phyloP scores from a whole-genome alignment of 2,329 filamentous ascomycete species.

The Pyricularia sp. region DNA sequence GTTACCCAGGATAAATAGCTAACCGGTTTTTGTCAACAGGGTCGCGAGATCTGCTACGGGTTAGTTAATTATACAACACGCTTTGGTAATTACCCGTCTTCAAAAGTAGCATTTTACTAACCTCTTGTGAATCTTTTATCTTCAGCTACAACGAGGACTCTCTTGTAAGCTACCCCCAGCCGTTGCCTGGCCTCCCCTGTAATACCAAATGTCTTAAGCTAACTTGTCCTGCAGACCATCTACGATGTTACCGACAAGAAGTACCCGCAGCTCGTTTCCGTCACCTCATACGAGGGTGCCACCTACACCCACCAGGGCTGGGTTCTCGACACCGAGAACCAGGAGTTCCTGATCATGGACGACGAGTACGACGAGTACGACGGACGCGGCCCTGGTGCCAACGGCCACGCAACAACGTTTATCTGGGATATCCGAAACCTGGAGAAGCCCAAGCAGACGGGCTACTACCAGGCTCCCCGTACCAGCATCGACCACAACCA shows the following conservation, averaged over 20 bases:
- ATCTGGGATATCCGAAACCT: constrained; percentile 38
- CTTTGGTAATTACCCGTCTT: background rate
- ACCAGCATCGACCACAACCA: constrained; percentile 35
- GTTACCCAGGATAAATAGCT: background rate
- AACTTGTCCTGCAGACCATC: background rate
- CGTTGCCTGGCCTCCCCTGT: background rate
- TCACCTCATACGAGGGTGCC: constrained; percentile 46
- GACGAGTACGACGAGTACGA: constrained; percentile 42
- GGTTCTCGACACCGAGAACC: constrained; percentile 33
- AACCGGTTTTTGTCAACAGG: background rate
- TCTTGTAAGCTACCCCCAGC: constrained; percentile 15
- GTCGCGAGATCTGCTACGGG: background rate
- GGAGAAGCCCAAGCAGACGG: constrained; percentile 29
- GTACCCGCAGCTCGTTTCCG: constrained; percentile 35
- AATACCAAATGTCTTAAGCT: background rate
- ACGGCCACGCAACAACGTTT: constrained; percentile 36
- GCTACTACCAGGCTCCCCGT: constrained; percentile 26
- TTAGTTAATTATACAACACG: background rate
- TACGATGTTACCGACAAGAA: constrained; percentile 43
- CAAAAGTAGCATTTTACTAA: constrained; percentile 19
- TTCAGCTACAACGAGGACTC: constrained; percentile 46
- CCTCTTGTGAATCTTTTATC: constrained; percentile 39
- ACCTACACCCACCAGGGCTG: constrained; percentile 48
- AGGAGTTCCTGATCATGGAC: constrained; percentile 37
- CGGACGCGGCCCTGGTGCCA: constrained; percentile 7